phyloP scores from a whole-genome alignment of 345 rosid species.

The Kernera saxatilis region DNA sequence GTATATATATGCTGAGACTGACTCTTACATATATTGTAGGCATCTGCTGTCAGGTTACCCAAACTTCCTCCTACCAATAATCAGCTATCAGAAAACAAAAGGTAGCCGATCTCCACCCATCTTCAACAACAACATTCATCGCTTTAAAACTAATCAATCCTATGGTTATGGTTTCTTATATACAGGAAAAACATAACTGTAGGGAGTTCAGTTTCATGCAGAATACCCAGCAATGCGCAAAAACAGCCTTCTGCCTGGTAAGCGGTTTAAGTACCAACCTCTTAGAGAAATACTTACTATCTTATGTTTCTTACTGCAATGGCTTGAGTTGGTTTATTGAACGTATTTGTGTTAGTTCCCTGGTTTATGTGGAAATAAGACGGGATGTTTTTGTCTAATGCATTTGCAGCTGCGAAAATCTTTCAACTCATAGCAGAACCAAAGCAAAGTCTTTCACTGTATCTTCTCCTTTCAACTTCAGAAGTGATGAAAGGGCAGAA shows the following conservation, averaged over 20 bases:
- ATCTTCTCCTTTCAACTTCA: constrained; percentile 61
- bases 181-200: constrained; percentile 35
- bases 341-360: background rate
- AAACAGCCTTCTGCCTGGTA: constrained; percentile 33
- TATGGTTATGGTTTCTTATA: background rate
- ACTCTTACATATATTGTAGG: constrained; percentile 34
- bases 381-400: background rate
- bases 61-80: constrained; percentile 34
- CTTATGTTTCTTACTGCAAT: background rate
- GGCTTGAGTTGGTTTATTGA: background rate
- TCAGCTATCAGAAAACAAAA: constrained; percentile 40
- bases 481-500: constrained; percentile 78
- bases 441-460: constrained; percentile 39
- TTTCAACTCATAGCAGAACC: constrained; percentile 37
- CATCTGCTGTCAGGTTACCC: constrained; percentile 36
- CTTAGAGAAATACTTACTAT: background rate
- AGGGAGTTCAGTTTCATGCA: constrained; percentile 39
- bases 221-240: constrained; percentile 28
- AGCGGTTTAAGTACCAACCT: constrained; percentile 14
- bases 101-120: constrained; percentile 33
- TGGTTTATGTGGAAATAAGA: background rate
- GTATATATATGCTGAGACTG: constrained; percentile 6
- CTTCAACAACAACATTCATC: background rate
- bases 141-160: background rate
- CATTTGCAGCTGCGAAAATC: constrained; percentile 37